A percentile compares a stretch with the other conserved stretches of the same genome.
Evolutionary conservation across 192 early-diverging fungal genomes (phyloP).

Genomic region (Mortierella antarctica): DNA sequence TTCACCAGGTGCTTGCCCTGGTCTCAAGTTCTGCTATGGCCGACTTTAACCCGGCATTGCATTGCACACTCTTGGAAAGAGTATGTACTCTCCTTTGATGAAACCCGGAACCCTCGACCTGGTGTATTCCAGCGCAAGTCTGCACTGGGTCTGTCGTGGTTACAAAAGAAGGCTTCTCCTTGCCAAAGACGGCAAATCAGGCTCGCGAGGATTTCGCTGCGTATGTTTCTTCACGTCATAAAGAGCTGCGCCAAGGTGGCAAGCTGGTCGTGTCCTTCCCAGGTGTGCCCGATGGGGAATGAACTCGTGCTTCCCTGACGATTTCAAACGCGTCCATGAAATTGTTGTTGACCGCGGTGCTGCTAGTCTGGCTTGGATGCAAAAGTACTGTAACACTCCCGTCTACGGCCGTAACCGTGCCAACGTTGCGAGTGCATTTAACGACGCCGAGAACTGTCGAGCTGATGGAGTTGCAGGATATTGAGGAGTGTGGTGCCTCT

Average conservation of each 20-base stretch:
- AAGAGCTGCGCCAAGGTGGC: conserved; percentile 6
- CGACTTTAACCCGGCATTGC: conserved; percentile 4
- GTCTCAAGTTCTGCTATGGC: conserved; percentile 3
- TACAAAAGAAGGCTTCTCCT: neutral
- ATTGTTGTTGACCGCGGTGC: conserved; percentile 13
- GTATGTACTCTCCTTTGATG: conserved; percentile 11
- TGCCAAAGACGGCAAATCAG: neutral
- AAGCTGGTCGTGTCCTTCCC: conserved; percentile 8
- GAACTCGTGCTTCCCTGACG: conserved; percentile 8
- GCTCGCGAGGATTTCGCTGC: neutral
- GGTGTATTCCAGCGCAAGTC: conserved; percentile 9
- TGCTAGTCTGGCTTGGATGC: conserved; percentile 11
- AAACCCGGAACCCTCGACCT: conserved; percentile 10
- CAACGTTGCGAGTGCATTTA: conserved; percentile 1
- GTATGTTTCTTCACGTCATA: conserved; percentile 12
- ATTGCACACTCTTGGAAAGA: conserved; percentile 12
- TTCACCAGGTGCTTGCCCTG: neutral
- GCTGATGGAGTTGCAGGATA: conserved; percentile 7
- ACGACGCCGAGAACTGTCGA: conserved; percentile 8
- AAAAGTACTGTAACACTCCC: conserved; percentile 1
- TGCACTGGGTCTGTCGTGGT: conserved; percentile 8
- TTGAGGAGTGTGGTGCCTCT: conserved; percentile 5
- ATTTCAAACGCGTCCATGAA: conserved; percentile 13
- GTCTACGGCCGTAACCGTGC: conserved; percentile 3
- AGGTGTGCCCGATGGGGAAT: conserved; percentile 11